Evolutionary conservation across 768 basidiomycete genomes (phyloP), one percentile per base, ranked within the genome.

Genomic region (Termitomyces heimii): DNA sequence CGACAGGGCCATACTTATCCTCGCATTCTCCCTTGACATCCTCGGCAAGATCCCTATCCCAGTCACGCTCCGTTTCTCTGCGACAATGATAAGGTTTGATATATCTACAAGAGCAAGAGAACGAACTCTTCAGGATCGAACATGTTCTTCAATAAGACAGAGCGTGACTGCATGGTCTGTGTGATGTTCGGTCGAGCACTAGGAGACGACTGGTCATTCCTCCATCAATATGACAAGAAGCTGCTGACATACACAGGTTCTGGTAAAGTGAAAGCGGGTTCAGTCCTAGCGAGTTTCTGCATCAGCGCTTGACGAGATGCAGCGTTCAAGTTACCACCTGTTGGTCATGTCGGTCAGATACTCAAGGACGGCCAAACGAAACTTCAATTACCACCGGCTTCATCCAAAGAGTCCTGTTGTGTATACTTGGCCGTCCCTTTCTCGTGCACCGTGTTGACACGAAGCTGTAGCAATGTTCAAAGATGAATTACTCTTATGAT

Each of bases 241-340:
- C 13, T 47, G 43, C 70, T 24, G 14, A 32, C 85, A 62, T 73
- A 92, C 90, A 82, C 70, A 26, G 85, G 81, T 65, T 84, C 78
- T 62, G 82, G 79, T 66, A 75, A 78, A 55, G 75, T 68, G 50
- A 82, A 73, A 50, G 85, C 72, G 45, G 82, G 77, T 66, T 92
- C 90, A 75, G 85, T 91, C 79, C 97, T 93, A 72, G 97, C 94
- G 83, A 99, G 92, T 86, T 98, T 99, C 77, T 95, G 93, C 97
- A 99, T 99, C 79, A 99, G 92, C 73, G 94, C 92, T 81, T 97
- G 94, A 76, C 97, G 92, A 70, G 94, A 93, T 68, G 91, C 92
- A 80, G 92, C 92, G 79, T 97, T 97, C 80, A 97, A 84, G 82
- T 93, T 93, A 91, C 91, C 92, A 73, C 90, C 93, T 95, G 68